phyloP scores from a whole-genome alignment of 805 yeast species.

The Starmera caribaea region DNA sequence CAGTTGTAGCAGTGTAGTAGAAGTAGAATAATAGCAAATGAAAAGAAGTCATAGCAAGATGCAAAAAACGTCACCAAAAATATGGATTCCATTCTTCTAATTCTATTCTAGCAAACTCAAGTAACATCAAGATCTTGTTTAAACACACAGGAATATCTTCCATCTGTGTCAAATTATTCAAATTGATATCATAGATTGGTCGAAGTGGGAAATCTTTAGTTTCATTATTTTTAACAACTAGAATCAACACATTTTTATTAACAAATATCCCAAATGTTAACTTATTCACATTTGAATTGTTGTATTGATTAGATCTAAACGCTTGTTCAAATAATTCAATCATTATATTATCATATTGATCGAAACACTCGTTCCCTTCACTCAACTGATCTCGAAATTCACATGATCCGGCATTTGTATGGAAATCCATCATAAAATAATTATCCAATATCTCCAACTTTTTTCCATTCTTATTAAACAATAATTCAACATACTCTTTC shows the following conservation, averaged over 20 bases:
- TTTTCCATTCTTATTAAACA: no score
- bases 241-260: neutral
- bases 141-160: neutral
- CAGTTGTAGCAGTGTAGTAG: no score
- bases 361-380: no score
- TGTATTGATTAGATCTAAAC: neutral
- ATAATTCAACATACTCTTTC: no score
- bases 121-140: neutral
- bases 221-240: neutral
- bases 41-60: no score
- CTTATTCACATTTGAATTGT: neutral
- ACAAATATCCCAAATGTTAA: neutral
- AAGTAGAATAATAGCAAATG: no score
- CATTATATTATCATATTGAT: neutral
- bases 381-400: neutral
- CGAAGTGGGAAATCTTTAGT: neutral
- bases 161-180: neutral
- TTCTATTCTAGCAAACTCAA: slow-evolving; percentile 1
- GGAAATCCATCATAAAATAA: neutral
- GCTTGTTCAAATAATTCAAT: neutral
- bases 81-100: neutral
- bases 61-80: no score
- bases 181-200: neutral
- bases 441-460: neutral
- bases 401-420: neutral